phyloP scores from a whole-genome alignment of 805 yeast species.

The Nematodospora valgi region DNA sequence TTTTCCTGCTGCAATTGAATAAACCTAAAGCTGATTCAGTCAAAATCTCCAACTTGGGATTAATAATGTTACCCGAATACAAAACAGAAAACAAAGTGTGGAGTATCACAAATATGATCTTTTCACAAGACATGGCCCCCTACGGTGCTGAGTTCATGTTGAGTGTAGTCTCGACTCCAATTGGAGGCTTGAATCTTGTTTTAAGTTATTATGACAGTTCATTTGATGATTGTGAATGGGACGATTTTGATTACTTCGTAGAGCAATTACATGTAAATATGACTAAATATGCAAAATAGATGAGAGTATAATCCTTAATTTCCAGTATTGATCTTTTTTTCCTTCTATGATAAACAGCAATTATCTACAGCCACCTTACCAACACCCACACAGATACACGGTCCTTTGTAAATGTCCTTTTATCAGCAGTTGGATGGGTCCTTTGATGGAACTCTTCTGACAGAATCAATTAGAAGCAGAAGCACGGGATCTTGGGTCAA shows the following conservation, averaged over 20 bases:
- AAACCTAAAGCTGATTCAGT: slow-evolving; percentile 27
- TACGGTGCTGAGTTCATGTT: slow-evolving; percentile 33
- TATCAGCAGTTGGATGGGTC: slow-evolving; percentile 3
- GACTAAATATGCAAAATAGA: slow-evolving; percentile 8
- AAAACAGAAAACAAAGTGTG: slow-evolving; percentile 12
- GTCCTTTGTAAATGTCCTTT: not conserved
- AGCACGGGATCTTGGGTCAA: slow-evolving; percentile 38
- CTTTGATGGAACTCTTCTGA: not conserved
- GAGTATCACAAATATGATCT: slow-evolving; percentile 29
- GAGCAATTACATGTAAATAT: slow-evolving; percentile 17
- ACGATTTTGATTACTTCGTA: slow-evolving; percentile 22
- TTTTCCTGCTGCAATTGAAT: slow-evolving; percentile 22
- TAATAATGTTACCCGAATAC: slow-evolving; percentile 19
- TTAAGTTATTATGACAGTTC: slow-evolving; percentile 26
- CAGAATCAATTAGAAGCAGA: slow-evolving; percentile 12
- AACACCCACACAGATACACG: not conserved
- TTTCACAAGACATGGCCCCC: slow-evolving; percentile 36
- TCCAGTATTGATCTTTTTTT: not conserved
- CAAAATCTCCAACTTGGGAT: slow-evolving; percentile 38
- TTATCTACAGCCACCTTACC: not conserved
- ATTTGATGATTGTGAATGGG: slow-evolving; percentile 21
- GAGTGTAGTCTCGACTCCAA: slow-evolving; percentile 24
- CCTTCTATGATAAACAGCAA: not conserved
- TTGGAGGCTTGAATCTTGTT: slow-evolving; percentile 34
- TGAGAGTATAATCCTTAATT: not conserved